phyloP scores from a whole-genome alignment of 2,329 filamentous ascomycete species.

The Colletotrichum lentis region DNA sequence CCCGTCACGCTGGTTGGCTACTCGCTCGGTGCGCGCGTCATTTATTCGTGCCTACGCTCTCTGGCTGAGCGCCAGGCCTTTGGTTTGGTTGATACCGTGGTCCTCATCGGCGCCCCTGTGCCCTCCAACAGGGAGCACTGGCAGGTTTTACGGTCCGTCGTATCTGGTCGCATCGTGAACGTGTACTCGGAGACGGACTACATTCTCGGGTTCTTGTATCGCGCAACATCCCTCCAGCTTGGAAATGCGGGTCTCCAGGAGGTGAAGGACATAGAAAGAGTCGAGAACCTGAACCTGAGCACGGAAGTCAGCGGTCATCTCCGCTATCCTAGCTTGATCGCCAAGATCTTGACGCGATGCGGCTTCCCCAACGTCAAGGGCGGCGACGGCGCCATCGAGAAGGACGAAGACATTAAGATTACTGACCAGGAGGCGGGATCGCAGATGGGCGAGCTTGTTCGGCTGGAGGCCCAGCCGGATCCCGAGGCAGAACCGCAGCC shows the following conservation, averaged over 20 bases:
- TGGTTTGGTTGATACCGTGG: conserved; percentile 82
- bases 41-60: conserved; percentile 80
- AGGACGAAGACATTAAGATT: conserved; percentile 55
- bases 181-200: conserved; percentile 89
- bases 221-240: conserved; percentile 81
- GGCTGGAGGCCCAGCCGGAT: conserved; percentile 50
- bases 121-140: conserved; percentile 77
- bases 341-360: conserved; percentile 61
- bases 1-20: conserved; percentile 84
- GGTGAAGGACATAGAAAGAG: conserved; percentile 71
- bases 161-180: conserved; percentile 84
- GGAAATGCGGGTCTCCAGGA: conserved; percentile 85
- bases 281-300: conserved; percentile 65
- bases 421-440: conserved; percentile 44
- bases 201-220: conserved; percentile 86
- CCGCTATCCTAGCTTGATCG: conserved; percentile 60
- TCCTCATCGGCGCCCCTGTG: conserved; percentile 82
- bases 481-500: conserved; percentile 31
- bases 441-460: conserved; percentile 51
- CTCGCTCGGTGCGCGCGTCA: conserved; percentile 80
- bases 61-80: conserved; percentile 82
- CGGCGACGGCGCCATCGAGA: conserved; percentile 56
- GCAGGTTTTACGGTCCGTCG: conserved; percentile 78
- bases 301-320: conserved; percentile 62
- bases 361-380: conserved; percentile 59